These are phyloP conservation scores for Daldinia caldariorum DNA, from an alignment of 495 filamentous ascomycete species.

Conservation along the genomic window DNA sequence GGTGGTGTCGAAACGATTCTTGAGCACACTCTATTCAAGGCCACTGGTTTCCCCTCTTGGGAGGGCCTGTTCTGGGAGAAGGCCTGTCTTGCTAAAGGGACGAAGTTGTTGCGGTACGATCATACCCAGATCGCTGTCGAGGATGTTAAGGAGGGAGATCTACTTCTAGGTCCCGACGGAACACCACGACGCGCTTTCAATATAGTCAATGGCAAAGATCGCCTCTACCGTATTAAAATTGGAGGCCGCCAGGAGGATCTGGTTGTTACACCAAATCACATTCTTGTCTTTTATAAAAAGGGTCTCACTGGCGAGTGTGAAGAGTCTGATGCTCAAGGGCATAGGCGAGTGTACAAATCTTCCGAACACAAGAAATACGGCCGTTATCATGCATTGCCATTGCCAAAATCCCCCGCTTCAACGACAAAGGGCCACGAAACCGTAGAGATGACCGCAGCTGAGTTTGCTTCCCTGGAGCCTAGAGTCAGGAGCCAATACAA, in stretches of 20 bases:
- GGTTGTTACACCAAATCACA: conserved; percentile 60
- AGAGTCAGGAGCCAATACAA: conserved; percentile 46
- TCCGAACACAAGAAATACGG: not conserved
- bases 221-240: conserved; percentile 43
- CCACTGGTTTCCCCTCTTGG: conserved; percentile 98
- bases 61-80: conserved; percentile 99
- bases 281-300: conserved; percentile 56
- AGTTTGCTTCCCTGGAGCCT: conserved; percentile 52
- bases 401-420: not conserved
- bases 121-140: conserved; percentile 56
- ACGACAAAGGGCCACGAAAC: conserved; percentile 46
- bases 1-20: conserved; percentile 99
- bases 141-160: conserved; percentile 59
- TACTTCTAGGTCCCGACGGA: conserved; percentile 60
- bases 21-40: conserved; percentile 98
- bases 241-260: conserved; percentile 55
- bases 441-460: conserved; percentile 55
- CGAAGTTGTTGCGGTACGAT: conserved; percentile 52
- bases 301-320: not conserved
- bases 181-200: conserved; percentile 59
- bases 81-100: conserved; percentile 58
- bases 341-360: not conserved
- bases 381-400: not conserved
- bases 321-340: not conserved
- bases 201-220: conserved; percentile 57